A percentile compares a stretch with the other conserved stretches of the same genome.
Evolutionary conservation across 345 rosid species (phyloP).

Genomic region (Barbarea vulgaris): DNA sequence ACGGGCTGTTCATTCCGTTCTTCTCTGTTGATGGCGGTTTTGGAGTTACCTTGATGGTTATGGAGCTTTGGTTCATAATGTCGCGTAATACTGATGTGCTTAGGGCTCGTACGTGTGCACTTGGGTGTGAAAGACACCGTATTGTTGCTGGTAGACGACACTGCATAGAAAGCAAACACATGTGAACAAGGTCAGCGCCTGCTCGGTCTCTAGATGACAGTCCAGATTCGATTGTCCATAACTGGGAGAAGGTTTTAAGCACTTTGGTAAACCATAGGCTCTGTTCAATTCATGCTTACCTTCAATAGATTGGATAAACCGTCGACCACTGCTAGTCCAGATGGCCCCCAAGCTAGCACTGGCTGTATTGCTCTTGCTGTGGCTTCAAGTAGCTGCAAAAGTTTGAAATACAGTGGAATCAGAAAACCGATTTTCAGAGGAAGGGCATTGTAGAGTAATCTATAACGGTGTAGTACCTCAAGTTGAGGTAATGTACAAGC

Average conservation of each 20-base stretch:
- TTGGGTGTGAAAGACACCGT: constrained; percentile 85
- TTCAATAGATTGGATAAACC: constrained; percentile 89
- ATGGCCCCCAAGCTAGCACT: constrained; percentile 80
- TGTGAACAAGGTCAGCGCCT: not conserved
- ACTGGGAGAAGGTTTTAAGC: not conserved
- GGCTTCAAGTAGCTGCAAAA: constrained; percentile 86
- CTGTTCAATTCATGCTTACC: constrained; percentile 46
- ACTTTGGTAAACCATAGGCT: not conserved
- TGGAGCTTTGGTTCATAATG: constrained; percentile 58
- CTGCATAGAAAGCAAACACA: constrained; percentile 52
- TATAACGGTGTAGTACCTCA: constrained; percentile 56
- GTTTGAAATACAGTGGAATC: constrained; percentile 9
- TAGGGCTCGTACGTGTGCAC: constrained; percentile 93
- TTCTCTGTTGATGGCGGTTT: constrained; percentile 50
- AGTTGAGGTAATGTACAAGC: constrained; percentile 96
- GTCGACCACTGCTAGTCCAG: constrained; percentile 84
- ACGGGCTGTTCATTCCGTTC: constrained; percentile 59
- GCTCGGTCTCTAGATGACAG: not conserved
- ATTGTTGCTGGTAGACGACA: constrained; percentile 88
- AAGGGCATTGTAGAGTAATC: constrained; percentile 1
- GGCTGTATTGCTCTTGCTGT: constrained; percentile 92
- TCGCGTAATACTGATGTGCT: constrained; percentile 83
- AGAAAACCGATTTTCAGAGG: not conserved
- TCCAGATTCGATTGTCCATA: not conserved
- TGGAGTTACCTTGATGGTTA: constrained; percentile 43